Evolutionary conservation across 2,329 filamentous ascomycete genomes (phyloP), one percentile per base, ranked within the genome.

Genomic region (Fusarium bulbicola): DNA sequence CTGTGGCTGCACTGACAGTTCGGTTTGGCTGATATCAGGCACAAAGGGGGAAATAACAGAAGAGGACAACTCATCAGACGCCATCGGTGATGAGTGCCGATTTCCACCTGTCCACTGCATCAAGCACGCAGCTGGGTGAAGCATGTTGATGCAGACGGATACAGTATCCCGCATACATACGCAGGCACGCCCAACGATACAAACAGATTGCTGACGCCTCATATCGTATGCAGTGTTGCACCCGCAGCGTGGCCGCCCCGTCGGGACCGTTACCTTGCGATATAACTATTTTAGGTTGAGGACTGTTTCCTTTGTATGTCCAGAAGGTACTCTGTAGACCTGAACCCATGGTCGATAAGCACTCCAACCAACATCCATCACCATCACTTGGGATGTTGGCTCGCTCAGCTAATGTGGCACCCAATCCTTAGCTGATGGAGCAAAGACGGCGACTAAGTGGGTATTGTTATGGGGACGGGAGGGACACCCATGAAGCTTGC

Each of bases 1-100:
- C 30, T 54, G 47, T 63, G 59, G 47, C 42, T 58, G 56, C 42
- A 18, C 28, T 40, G 30, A 28, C 47, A 30, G 30, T 52, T 42
- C 24, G 40, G 37, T 15, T 28, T 63, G 53, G 13, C 52, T 52
- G 39, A 69, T 59, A 59, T 70, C 65, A 59, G 65, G 65, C 45
- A 69, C 59, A 43, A 72, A 69, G 49, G 53, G 56, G 36, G 52
- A 47, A 40, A 59, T 45, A 43, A 39, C 15, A 28, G 34, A 28
- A 67, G 32, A 53, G 58, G 70, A 73, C 70, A 73, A 59, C 70
- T 73, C 70, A 71, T 71, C 62, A 69, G 63, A 39, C 49, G 34
- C 62, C 39, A 62, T 49, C 49, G 45, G 66, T 68, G 46, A 64
- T 74, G 46, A 39, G 42, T 58, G 50, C 50, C 62, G 47, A 52